phyloP scores from a whole-genome alignment of 768 basidiomycete species.

The Trametes cingulata region DNA sequence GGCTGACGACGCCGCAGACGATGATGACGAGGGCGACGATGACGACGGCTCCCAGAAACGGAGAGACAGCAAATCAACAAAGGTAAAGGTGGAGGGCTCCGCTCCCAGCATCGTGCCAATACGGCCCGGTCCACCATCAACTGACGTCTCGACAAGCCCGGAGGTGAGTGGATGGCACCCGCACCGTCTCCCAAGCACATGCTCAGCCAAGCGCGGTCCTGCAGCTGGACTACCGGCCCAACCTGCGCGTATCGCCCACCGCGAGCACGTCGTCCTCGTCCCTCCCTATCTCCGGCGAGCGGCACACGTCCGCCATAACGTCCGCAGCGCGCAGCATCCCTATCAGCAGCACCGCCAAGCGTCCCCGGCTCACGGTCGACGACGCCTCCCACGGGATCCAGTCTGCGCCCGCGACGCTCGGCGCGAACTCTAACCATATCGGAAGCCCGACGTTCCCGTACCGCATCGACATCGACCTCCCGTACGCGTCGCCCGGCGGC shows the following conservation, averaged over 20 bases:
- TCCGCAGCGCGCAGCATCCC: slow-evolving; percentile 20
- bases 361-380: slow-evolving; percentile 21
- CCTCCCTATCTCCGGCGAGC: slow-evolving; percentile 33
- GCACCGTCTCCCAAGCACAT: neutral
- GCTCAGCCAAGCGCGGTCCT: neutral
- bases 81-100: slow-evolving; percentile 22
- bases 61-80: slow-evolving; percentile 15
- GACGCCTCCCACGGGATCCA: slow-evolving; percentile 19
- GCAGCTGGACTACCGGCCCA: slow-evolving; percentile 28
- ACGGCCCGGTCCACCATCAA: slow-evolving; percentile 18
- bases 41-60: slow-evolving; percentile 27
- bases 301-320: slow-evolving; percentile 22
- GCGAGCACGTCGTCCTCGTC: slow-evolving; percentile 17
- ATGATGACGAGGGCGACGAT: slow-evolving; percentile 40
- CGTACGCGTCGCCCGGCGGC: slow-evolving; percentile 18
- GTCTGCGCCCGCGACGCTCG: slow-evolving; percentile 18
- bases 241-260: slow-evolving; percentile 20
- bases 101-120: slow-evolving; percentile 22
- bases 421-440: slow-evolving; percentile 14
- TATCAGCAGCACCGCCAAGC: slow-evolving; percentile 24
- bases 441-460: slow-evolving; percentile 27
- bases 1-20: slow-evolving; percentile 36
- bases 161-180: slow-evolving; percentile 7
- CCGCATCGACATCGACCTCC: slow-evolving; percentile 32
- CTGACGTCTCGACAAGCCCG: slow-evolving; percentile 15